Evolutionary conservation across 2,329 filamentous ascomycete genomes (phyloP).

Genomic region (Aureobasidium sp.): DNA sequence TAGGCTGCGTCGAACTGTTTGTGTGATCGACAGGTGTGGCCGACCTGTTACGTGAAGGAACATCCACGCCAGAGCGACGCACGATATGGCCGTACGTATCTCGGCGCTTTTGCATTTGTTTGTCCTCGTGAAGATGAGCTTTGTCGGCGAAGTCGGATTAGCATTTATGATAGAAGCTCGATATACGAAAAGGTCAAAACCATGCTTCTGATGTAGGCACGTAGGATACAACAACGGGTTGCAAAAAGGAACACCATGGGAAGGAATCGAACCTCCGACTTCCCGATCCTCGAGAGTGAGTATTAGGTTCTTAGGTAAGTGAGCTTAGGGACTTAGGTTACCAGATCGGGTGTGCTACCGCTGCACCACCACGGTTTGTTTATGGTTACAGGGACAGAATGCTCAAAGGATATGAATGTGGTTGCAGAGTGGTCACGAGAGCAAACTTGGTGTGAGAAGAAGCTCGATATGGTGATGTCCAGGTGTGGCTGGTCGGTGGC

Average conservation of each 20-base stretch:
- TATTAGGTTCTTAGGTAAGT: background rate
- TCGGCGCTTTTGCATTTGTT: too few relatives aligned
- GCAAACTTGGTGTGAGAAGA: background rate
- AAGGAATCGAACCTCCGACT: background rate
- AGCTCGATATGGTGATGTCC: background rate
- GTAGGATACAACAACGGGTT: too few relatives aligned
- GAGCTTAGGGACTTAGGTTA: background rate
- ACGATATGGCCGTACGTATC: too few relatives aligned
- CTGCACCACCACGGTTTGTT: constrained; percentile 1
- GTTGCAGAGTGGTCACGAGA: background rate
- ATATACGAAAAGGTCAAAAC: too few relatives aligned
- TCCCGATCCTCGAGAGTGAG: background rate
- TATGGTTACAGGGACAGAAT: background rate
- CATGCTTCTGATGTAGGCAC: too few relatives aligned
- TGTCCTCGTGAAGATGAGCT: too few relatives aligned
- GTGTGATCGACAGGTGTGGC: too few relatives aligned
- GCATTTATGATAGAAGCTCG: too few relatives aligned
- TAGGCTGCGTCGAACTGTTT: too few relatives aligned
- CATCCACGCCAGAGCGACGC: too few relatives aligned
- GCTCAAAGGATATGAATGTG: background rate
- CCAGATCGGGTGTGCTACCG: background rate
- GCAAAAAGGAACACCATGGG: background rate
- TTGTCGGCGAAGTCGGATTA: too few relatives aligned
- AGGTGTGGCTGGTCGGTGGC: background rate
- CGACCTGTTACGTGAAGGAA: too few relatives aligned